Evolutionary conservation across 768 basidiomycete genomes (phyloP).

Genomic region (Pleurotus pulmonarius): DNA sequence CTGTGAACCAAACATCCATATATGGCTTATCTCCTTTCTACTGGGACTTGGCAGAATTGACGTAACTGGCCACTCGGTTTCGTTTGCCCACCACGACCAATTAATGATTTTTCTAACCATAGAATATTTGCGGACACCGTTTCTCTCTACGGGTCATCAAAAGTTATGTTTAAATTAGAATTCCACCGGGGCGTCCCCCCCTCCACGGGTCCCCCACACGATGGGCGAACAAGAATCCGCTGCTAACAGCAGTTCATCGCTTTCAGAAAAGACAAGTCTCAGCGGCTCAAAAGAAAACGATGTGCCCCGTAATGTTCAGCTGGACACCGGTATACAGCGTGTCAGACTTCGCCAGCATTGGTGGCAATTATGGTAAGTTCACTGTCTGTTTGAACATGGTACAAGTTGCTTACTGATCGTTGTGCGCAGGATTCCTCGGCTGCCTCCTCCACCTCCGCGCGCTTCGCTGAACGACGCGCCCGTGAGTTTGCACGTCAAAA

Average conservation of each 20-base stretch:
- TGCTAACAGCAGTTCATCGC: background rate
- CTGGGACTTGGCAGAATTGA: background rate
- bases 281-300: background rate
- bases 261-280: background rate
- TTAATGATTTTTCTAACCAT: background rate
- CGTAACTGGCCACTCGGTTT: background rate
- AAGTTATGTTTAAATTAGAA: conserved; percentile 4
- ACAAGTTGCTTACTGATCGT: background rate
- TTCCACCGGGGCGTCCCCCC: background rate
- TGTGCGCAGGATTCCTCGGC: conserved; percentile 48
- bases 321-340: conserved; percentile 37
- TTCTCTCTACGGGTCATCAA: background rate
- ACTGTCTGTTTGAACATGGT: background rate
- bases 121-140: background rate
- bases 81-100: background rate
- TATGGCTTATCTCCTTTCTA: conserved; percentile 4
- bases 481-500: conserved; percentile 19
- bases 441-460: conserved; percentile 56
- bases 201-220: background rate
- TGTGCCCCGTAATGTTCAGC: conserved; percentile 19
- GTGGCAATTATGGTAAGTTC: conserved; percentile 53
- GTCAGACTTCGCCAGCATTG: conserved; percentile 40
- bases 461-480: conserved; percentile 52
- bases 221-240: conserved; percentile 6
- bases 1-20: conserved; percentile 2